Evolutionary conservation across 139 green algal genomes (phyloP), one percentile per base, ranked within the genome.

Genomic region (Picochlorum costavermella): DNA sequence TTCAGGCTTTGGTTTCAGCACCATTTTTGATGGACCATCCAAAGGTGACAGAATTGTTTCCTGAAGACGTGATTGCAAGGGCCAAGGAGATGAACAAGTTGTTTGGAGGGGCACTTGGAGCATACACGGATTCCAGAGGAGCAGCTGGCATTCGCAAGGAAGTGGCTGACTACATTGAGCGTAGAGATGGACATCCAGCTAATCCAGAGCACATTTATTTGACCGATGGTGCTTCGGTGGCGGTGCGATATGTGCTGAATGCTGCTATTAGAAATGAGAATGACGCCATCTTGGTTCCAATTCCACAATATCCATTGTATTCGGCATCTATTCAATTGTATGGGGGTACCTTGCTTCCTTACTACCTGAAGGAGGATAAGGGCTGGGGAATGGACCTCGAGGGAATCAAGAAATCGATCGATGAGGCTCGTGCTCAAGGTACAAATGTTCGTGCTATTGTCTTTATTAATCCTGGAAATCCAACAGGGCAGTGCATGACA

Each of bases 401-500:
- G 1, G 61, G 87, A 30, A 64, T 96, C 51, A 56, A 26, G 3
- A 50, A 60, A 23, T 25, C 4, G 6, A 60, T 74, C 16, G 10
- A 72, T 13, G 62, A 56, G 3, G 72, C 72, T n/a, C 61, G 72
- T 30, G 61, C 56, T 16, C 51, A 73, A 40, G 82, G 79, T 14
- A 69, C 60, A 28, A 63, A 23, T 36, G 76, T 87, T 36, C 72
- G 92, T 2, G 89, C 64, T 30, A 55, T 98, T 59, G 90, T 96
- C 51, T 84, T 98, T 23, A 98, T 98, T 75, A 98, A 97, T 77
- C 92, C 92, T 0, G 92, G 92, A 65, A 98, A 98, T 77, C 92
- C 92, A 48, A 98, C 92, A n/a, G 89, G 83, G 16, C 74, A 84
- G 83, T 75, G 82, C 87, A 79, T 96, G 49, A 77, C 65, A 14